Percentiles rank a stretch among this genome's conserved stretches.
phyloP scores from a whole-genome alignment of 2,329 filamentous ascomycete genomes.

The Paecilomyces sp. region DNA sequence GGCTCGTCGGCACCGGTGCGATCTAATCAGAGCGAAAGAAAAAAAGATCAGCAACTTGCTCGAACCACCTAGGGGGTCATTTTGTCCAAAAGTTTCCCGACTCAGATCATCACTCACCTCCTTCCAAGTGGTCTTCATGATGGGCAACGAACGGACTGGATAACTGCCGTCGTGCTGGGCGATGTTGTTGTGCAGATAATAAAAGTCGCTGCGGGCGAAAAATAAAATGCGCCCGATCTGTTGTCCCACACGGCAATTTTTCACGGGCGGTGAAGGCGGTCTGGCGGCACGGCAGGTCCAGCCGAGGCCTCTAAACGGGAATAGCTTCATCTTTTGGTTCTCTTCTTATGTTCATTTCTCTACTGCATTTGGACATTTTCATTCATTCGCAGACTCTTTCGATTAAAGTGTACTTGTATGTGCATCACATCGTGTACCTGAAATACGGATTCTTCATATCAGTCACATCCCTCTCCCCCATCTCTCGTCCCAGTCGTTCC shows the following conservation, averaged over 20 bases:
- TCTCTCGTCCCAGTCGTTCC: background rate
- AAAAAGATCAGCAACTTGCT: conserved; percentile 23
- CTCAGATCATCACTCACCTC: conserved; percentile 33
- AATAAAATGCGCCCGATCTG: conserved; percentile 3
- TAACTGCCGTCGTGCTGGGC: conserved; percentile 9
- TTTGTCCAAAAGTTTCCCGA: background rate
- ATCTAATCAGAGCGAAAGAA: conserved; percentile 46
- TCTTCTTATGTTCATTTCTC: too few relatives aligned
- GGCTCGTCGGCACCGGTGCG: conserved; percentile 78
- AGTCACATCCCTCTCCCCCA: background rate
- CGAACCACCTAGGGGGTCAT: too few relatives aligned
- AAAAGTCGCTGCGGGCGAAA: conserved; percentile 3
- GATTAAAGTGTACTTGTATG: background rate
- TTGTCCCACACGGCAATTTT: conserved; percentile 3
- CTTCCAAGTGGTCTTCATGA: conserved; percentile 56
- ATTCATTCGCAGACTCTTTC: too few relatives aligned
- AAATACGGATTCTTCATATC: background rate
- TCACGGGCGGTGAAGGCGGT: conserved; percentile 2
- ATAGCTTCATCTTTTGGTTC: background rate
- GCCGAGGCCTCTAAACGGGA: background rate
- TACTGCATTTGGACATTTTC: too few relatives aligned
- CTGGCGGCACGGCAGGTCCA: conserved; percentile 4
- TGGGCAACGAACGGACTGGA: conserved; percentile 17
- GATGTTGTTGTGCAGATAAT: conserved; percentile 2
- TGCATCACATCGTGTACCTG: background rate